A percentile compares a stretch with the other conserved stretches of the same genome.
Conservation (phyloP, 108 stramenopile species). For the Cyclostephanos invisitatus region DNA sequence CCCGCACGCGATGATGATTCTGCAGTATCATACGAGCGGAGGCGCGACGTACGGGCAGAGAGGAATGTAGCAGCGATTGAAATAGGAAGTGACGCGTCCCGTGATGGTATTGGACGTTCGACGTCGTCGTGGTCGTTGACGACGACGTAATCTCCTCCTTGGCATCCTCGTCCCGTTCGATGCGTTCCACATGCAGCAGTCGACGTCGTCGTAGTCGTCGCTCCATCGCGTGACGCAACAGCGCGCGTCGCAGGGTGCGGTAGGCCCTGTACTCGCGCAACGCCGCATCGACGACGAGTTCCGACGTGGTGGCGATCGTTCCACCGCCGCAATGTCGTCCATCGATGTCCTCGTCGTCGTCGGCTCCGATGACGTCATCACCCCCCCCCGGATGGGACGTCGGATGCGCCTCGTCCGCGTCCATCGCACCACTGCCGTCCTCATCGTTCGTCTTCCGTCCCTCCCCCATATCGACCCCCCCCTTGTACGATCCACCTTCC, state of each 20-base stretch:
- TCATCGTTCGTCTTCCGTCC: too few species aligned
- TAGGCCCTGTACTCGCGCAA: slow-evolving; percentile 29
- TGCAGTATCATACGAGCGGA: slow-evolving; percentile 33
- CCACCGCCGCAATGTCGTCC: neutral
- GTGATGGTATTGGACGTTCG: slow-evolving; percentile 6
- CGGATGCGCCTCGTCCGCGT: too few species aligned
- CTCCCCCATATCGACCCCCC: too few species aligned
- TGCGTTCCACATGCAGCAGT: too few species aligned
- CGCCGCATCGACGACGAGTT: slow-evolving; percentile 20
- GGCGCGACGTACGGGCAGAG: slow-evolving; percentile 23
- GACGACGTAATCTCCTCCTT: too few species aligned
- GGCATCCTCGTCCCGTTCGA: too few species aligned
- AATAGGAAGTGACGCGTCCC: slow-evolving; percentile 46
- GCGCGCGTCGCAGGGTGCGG: slow-evolving; percentile 17
- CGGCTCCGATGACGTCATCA: too few species aligned
- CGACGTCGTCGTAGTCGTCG: neutral
- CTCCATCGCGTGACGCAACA: slow-evolving; percentile 16
- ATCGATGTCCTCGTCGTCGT: too few species aligned
- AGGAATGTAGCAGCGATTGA: slow-evolving; percentile 37
- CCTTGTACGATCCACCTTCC: too few species aligned
- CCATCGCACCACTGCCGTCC: too few species aligned
- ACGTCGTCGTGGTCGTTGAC: neutral
- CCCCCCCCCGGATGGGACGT: too few species aligned
- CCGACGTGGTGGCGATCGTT: slow-evolving; percentile 1
- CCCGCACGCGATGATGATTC: slow-evolving; percentile 15